Evolutionary conservation across 2,329 filamentous ascomycete genomes (phyloP), one percentile per base, ranked within the genome.

Genomic region (Drechslerella dactyloides): DNA sequence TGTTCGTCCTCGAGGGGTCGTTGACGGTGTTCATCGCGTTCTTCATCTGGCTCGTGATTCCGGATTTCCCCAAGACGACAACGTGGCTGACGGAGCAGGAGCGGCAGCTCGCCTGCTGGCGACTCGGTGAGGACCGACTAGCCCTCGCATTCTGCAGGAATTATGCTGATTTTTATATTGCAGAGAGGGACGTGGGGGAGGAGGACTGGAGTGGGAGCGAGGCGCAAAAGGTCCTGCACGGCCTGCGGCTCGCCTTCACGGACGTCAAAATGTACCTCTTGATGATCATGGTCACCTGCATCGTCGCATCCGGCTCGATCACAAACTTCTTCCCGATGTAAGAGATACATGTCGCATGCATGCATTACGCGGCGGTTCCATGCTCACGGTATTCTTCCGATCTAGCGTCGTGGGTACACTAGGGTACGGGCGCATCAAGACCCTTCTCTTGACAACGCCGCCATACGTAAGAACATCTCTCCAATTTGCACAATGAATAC

Each of bases 1-100:
- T 89, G 0, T 90, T 90, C 79, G 86, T 91, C 60, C 86, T 90
- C 42, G 88, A 91, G 78, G 89, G 89, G 23, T 81, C 83, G 15
- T 82, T 88, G 68, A 90, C 88, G 74, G 74, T 90, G 23, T 81
- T 80, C 4, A 82, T 90, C 27, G 87, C 88, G 13, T 77, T 86
- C 4, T 75, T 78, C 0, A 82, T 86, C 1, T 83, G 83, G 76
- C 86, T 85, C 75, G 79, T 90, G 30, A 80, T 91, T 13, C 88
- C 88, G 0, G 85, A 90, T 77, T 89, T 89, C 74, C 89, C 89
- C 1, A 82, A 83, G 44, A 86, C 84, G 7, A 86, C 84, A 4
- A 80, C 80, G 8, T 87, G 86, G 77, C 85, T 89, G 73, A 84
- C 83, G 0, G 82, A 85, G 30, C 83, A 87, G 73, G 85, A 87